Evolutionary conservation across 306 rosid genomes (phyloP), one percentile per base, ranked within the genome.

Genomic region (Cucumis hystrix): DNA sequence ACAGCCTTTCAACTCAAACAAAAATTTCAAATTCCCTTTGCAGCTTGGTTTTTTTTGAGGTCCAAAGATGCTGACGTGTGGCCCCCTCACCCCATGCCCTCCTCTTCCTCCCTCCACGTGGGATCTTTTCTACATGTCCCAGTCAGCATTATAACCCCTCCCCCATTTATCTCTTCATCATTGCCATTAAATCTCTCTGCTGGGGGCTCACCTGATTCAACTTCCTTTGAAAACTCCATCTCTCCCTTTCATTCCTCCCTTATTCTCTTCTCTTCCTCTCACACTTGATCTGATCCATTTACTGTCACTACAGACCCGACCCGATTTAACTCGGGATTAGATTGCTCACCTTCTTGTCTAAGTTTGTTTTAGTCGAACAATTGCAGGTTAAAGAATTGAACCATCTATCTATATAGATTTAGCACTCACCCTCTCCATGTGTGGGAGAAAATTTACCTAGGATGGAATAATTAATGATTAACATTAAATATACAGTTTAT

Each of bases 31-130:
- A 68, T 68, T 41, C 55, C 18, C 33, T n/a, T 43, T 68, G 73
- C 52, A 18, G 73, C 52, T 43, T 49, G 17, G 20, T 43, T 70
- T 21, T 65, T 65, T 70, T 5, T 47, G 59, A 28, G 76, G 76
- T 70, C 49, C 78, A 52, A 55, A 56, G 78, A 74, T 55, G 78
- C 62, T 74, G 78, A 74, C 78, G 78, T 74, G 78, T 74, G 78
- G 78, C 78, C 78, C 78, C 78, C 47, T 55, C 78, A 20, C 49
- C 65, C 65, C 65, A 74, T 74, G 45, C 62, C 8, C 45, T 73
- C 62, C 45, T 25, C 61, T 49, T 51, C 61, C 61, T 73, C 77
- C 59, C 59, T 70, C 76, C 76, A 70, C 76, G 76, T 70, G 76
- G 76, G 76, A 70, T 70, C 76, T 39, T 7, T 45, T 70, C 76